A percentile compares a stretch with the other conserved stretches of the same genome.
Conservation (phyloP, 73 alveolate species). For the Paramecium caudatum region DNA sequence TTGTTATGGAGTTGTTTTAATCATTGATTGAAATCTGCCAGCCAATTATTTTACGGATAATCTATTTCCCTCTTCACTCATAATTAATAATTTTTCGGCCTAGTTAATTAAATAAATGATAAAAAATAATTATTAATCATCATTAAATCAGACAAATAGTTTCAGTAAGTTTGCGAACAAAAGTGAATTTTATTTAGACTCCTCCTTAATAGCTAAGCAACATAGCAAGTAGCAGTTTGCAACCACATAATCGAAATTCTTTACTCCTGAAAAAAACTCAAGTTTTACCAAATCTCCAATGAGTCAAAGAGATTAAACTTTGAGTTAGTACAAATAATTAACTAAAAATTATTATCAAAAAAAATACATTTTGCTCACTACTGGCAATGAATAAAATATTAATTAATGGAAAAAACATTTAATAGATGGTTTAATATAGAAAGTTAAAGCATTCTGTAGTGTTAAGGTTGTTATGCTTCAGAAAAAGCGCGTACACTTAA, state of each 20-base stretch:
- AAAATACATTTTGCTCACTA: not conserved
- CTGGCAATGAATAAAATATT: slow-evolving; percentile 8
- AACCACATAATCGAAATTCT: too few species aligned
- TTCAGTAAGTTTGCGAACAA: not conserved
- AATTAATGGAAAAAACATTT: slow-evolving; percentile 21
- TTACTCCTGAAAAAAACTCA: slow-evolving; percentile 27
- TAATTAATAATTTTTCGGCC: not conserved
- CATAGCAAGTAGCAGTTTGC: too few species aligned
- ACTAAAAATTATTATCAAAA: slow-evolving; percentile 34
- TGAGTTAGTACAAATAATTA: not conserved
- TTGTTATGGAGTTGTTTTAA: slow-evolving; percentile 36
- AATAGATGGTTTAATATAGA: not conserved
- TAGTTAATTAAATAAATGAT: not conserved
- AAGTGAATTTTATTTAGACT: slow-evolving; percentile 6
- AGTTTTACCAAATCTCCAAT: not conserved
- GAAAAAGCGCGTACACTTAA: not conserved
- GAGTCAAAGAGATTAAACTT: not conserved
- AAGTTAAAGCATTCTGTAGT: not conserved
- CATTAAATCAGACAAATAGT: slow-evolving; percentile 27
- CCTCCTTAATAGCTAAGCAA: not conserved
- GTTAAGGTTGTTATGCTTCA: not conserved
- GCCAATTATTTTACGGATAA: slow-evolving; percentile 51
- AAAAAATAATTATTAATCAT: not conserved
- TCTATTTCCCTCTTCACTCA: slow-evolving; percentile 43
- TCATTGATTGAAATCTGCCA: slow-evolving; percentile 33